Percentiles rank a stretch among this genome's conserved stretches.
phyloP scores from a whole-genome alignment of 768 basidiomycete genomes.

The Leccinum boreale region DNA sequence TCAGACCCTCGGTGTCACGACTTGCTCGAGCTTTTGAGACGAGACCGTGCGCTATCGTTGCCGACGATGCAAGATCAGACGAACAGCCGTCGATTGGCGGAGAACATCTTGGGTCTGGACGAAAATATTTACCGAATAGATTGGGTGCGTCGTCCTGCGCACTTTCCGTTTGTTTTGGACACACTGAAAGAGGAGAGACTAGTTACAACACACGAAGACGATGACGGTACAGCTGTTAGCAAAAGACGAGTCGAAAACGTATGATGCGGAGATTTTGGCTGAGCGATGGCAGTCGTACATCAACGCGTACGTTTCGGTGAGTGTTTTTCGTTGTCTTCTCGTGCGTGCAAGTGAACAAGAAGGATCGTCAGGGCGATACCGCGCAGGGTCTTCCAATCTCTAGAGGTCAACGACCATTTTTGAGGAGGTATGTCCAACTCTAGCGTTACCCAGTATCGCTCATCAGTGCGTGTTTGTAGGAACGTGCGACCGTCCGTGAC shows the following conservation, averaged over 20 bases:
- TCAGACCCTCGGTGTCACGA: slow-evolving; percentile 69
- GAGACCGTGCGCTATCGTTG: slow-evolving; percentile 54
- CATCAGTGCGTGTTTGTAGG: slow-evolving; percentile 8
- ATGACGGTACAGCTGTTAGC: slow-evolving; percentile 75
- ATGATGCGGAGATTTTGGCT: slow-evolving; percentile 73
- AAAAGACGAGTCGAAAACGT: slow-evolving; percentile 72
- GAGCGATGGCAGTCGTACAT: slow-evolving; percentile 80
- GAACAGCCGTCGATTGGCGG: slow-evolving; percentile 61
- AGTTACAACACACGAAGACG: slow-evolving; percentile 65
- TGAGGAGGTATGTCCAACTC: slow-evolving; percentile 50
- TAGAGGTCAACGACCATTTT: slow-evolving; percentile 56
- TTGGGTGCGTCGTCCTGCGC: slow-evolving; percentile 51
- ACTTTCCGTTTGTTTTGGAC: not conserved
- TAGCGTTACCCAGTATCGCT: not conserved
- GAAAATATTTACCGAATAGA: slow-evolving; percentile 79
- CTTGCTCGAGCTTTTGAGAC: slow-evolving; percentile 64
- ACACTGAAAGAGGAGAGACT: not conserved
- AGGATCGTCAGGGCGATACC: slow-evolving; percentile 45
- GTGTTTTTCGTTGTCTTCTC: slow-evolving; percentile 13
- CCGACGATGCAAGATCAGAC: slow-evolving; percentile 73
- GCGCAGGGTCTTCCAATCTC: slow-evolving; percentile 50
- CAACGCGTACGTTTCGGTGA: slow-evolving; percentile 68
- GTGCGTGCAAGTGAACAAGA: not conserved
- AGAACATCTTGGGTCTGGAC: slow-evolving; percentile 69
- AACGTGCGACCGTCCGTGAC: slow-evolving; percentile 14